Conservation (phyloP, 148 eudicot species). For the Chenopodium quinoa region DNA sequence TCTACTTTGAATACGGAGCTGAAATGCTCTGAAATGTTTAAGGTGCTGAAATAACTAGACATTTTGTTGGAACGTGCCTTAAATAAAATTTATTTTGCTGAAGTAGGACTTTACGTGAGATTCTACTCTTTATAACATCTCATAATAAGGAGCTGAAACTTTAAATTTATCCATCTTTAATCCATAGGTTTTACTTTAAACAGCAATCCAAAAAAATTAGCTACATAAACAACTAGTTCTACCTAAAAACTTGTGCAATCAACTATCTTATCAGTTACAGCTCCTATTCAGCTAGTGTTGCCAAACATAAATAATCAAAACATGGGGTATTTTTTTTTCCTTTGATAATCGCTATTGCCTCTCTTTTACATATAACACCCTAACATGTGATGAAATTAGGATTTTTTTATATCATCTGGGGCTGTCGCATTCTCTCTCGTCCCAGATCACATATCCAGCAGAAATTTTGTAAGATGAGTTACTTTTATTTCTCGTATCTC, state of each 20-base stretch:
- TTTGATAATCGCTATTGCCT: not conserved
- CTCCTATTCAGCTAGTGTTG: not conserved
- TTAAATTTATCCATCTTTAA: not conserved
- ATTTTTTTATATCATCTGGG: too few species aligned
- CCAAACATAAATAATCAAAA: not conserved
- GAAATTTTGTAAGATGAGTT: not conserved
- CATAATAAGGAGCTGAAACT: not conserved
- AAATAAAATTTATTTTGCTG: not conserved
- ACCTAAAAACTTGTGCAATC: not conserved
- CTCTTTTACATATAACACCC: not conserved
- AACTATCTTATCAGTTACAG: not conserved
- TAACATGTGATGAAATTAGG: too few species aligned
- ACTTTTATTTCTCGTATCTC: not conserved
- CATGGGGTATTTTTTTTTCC: not conserved
- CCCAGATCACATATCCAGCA: not conserved
- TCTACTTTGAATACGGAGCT: not conserved
- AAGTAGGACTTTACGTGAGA: not conserved
- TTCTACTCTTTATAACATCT: not conserved
- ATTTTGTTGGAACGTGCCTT: not conserved
- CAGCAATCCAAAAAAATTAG: not conserved
- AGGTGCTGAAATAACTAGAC: not conserved
- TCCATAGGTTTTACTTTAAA: too few species aligned
- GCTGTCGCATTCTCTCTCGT: not conserved
- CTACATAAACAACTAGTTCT: not conserved
- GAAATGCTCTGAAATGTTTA: not conserved